These are phyloP conservation scores for Acer negundo DNA, from an alignment of 345 rosid species.

Conservation along the genomic window DNA sequence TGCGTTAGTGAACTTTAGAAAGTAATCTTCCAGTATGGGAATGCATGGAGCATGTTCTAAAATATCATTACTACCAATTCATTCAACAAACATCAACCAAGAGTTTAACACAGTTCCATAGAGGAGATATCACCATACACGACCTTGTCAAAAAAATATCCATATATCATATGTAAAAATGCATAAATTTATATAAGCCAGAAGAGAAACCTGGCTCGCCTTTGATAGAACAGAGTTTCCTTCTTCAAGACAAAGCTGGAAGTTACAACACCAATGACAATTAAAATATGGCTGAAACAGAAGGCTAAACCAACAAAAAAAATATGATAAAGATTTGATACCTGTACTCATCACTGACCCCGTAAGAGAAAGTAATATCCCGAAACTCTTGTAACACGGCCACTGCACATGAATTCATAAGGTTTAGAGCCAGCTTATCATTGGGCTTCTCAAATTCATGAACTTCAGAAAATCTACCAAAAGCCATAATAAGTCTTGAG, in stretches of 20 bases:
- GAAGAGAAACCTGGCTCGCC: conserved; percentile 61
- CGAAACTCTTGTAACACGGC: conserved; percentile 69
- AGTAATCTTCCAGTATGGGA: no score
- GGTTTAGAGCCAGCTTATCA: conserved; percentile 82
- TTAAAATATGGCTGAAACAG: conserved; percentile 15
- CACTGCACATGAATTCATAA: conserved; percentile 88
- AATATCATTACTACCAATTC: no score
- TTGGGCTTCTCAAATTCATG: conserved; percentile 93
- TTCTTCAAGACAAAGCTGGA: conserved; percentile 81
- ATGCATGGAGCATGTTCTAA: no score
- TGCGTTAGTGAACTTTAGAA: no score
- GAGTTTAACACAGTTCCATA: not conserved
- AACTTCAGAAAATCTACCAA: conserved; percentile 72
- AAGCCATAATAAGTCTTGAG: conserved; percentile 33
- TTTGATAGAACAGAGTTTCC: conserved; percentile 55
- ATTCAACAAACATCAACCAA: no score
- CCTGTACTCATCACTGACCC: conserved; percentile 97
- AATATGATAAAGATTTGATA: conserved; percentile 19
- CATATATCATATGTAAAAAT: not conserved
- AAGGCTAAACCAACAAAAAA: conserved; percentile 10
- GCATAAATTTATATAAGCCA: conserved; percentile 1
- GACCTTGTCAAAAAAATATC: not conserved
- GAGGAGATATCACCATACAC: not conserved
- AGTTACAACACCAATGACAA: conserved; percentile 16
- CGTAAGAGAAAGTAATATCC: conserved; percentile 75